Base-by-base conservation (phyloP, 1,284 basidiomycete genomes). In the Marasmius oreades region DNA sequence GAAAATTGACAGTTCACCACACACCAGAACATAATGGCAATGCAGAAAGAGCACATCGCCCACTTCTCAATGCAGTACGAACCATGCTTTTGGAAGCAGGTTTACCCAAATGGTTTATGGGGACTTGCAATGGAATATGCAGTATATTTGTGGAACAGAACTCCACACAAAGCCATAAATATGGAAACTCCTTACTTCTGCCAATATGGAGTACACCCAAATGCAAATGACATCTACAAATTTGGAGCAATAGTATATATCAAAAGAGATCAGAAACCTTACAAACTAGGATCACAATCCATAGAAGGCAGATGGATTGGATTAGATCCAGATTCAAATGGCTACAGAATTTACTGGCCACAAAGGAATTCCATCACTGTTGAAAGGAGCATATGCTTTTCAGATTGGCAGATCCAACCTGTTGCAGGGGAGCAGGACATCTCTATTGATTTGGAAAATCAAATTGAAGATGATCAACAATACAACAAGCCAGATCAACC, bases 71-170 rank as follows among this genome's bases (percentile, higher is more conserved):
- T 42, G 51, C 57, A 16, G 67, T 55, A 0, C 37, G 61, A 3
- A 34, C 65, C 0, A 58, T 69, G 42, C 54, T 69, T 0, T 58
- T 59, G 43, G 59, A 48, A 3, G 48, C 39, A 11, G 56, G 51
- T 16, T 52, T 69, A 2, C 63, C 67, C 3, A 61, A 61, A n/a
- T 57, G 34, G 7, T 52, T n/a, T 70, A 6, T 71, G 69, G 69
- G 67, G 56, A 1, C 63, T 70, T 14, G 68, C 67, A 1, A 51
- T 66, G 5, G n/a, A 52, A 24, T 62, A 69, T 26, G 61, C 62
- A 0, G 57, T 64, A 0, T 73, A 66, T 60, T 39, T 71, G 24
- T 68, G 67, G 56, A 73, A 74, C 44, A 46, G 67, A 3, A 66
- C 63, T 1, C 57, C 65, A 0, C 69, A 68, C 0, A 55, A 61